phyloP scores from a whole-genome alignment of 768 basidiomycete genomes.

The Leccinum pellstonianum region DNA sequence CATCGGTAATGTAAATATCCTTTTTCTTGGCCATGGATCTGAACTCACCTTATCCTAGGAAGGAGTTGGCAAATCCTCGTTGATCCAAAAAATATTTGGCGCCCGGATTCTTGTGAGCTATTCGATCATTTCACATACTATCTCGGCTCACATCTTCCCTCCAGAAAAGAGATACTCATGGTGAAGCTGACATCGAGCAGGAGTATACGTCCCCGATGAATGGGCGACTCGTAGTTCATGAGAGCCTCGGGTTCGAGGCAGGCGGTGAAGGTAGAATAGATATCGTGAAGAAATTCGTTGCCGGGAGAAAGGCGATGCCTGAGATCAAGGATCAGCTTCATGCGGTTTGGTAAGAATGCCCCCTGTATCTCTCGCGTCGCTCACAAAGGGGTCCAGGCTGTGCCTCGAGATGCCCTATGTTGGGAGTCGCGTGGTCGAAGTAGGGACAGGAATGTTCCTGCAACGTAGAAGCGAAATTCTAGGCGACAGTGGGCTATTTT shows the following conservation, averaged over 20 bases:
- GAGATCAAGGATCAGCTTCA: neutral
- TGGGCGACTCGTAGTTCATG: neutral
- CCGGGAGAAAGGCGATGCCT: neutral
- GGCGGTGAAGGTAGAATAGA: rapidly evolving
- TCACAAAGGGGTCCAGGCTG: neutral
- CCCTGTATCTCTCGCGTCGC: too few species aligned
- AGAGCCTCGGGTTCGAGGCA: neutral
- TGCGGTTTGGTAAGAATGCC: neutral
- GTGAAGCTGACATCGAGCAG: neutral
- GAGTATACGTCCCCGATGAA: neutral
- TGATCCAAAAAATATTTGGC: neutral
- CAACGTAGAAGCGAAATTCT: neutral
- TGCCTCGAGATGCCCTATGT: neutral
- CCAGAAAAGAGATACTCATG: neutral
- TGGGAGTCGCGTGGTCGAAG: neutral
- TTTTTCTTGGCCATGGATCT: rapidly evolving
- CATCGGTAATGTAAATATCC: neutral
- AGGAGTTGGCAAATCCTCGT: neutral
- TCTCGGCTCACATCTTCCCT: neutral
- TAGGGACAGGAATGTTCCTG: neutral
- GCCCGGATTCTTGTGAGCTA: neutral
- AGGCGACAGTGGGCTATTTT: neutral
- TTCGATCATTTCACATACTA: neutral
- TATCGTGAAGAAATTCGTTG: neutral
- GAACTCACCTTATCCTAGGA: too few species aligned